Base-by-base conservation (phyloP, 768 basidiomycete species). In the Tubosaeta brunneosetosa region DNA sequence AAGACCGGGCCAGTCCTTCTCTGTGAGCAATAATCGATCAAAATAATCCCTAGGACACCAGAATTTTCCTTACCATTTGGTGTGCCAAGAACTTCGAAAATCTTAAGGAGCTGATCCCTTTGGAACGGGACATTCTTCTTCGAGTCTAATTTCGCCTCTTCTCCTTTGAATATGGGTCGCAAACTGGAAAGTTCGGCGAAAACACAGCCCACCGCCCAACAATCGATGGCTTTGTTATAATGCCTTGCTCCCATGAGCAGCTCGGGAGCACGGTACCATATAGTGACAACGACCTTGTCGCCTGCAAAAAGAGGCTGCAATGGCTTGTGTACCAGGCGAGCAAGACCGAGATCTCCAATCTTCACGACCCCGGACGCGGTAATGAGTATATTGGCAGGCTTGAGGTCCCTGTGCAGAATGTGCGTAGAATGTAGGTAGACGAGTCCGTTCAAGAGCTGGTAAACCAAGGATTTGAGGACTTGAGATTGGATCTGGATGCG, bases 71-170 rank as follows among this genome's bases (percentile, higher is more conserved):
- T 61, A 91, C 94, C 85, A 47, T 88, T 80, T 41, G 94, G 88
- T 5, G 88, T 91, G 5, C 97, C 94, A 16, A 97, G 69, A 0
- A 98, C 86, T 61, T 99, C 97, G 52, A 97, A 87, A n/a, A 99
- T 97, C 71, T 92, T 94, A 26, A 90, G 72, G 53, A 98, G 77
- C 62, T 99, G 97, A 68, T 98, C 97, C 51, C 86, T 79, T 67
- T 99, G 97, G 67, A 98, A 99, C 0, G 97, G 97, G 0, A 98
- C 86, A 53, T 91, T 93, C 77, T 98, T 98, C 77, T 97, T 95
- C 27, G 86, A 84, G 66, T 98, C 97, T 40, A 97, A 70, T 69
- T 99, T 98, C 1, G 97, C 97, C 71, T 98, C 97, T 68, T 99
- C 97, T 11, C 95, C 97, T 67, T 99, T 99, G 77, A 98, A 98